Conservation (phyloP, 306 rosid species). For the Dalbergia oliveri region DNA sequence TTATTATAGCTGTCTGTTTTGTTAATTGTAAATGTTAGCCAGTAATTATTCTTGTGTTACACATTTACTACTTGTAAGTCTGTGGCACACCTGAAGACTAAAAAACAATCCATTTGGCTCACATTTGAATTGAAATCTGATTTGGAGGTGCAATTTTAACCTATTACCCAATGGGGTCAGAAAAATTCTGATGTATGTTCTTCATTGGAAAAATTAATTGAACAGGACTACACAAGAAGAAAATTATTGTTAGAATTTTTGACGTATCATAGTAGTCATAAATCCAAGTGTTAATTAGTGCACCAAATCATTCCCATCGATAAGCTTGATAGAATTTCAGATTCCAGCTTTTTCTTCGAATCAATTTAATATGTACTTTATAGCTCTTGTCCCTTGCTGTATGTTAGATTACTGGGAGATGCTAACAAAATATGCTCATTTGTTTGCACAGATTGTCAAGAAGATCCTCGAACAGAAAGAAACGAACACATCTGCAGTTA, state of each 20-base stretch:
- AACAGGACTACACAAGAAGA: too few species aligned
- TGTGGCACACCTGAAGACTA: conserved; percentile 11
- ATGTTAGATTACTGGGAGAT: neutral
- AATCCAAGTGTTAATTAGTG: too few species aligned
- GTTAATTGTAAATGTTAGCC: too few species aligned
- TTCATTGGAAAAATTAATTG: neutral
- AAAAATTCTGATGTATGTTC: conserved; percentile 15
- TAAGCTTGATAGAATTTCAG: too few species aligned
- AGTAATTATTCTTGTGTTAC: neutral
- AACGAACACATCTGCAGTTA: conserved; percentile 60
- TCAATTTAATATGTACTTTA: too few species aligned
- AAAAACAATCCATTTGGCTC: conserved; percentile 10
- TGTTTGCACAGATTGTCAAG: conserved; percentile 75
- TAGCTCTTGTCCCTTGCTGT: neutral
- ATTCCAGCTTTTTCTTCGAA: neutral
- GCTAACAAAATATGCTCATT: conserved; percentile 23
- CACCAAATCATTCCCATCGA: too few species aligned
- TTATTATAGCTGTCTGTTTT: too few species aligned
- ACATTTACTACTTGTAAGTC: conserved; percentile 5
- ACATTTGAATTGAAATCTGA: conserved; percentile 8
- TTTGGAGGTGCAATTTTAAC: neutral
- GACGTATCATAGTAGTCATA: too few species aligned
- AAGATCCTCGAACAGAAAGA: conserved; percentile 65
- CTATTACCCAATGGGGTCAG: neutral
- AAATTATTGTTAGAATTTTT: too few species aligned